Evolutionary conservation across 73 alveolate species (phyloP), one percentile per base, ranked within the genome.

Genomic region (Paramecium pentaurelia): DNA sequence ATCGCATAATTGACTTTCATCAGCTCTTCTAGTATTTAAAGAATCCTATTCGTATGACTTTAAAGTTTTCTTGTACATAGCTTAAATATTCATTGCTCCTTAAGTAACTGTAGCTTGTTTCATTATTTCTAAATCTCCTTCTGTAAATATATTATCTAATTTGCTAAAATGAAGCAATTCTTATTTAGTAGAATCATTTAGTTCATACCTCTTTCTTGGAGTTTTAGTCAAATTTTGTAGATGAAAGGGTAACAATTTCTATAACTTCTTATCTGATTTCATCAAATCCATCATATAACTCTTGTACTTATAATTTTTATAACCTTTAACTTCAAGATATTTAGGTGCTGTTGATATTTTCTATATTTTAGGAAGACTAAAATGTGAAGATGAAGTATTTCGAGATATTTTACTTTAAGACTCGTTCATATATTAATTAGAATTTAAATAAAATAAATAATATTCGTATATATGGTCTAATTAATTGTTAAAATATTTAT

Each of bases 131-230:
- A 40, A 34, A 37, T 73, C 58, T 3, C 49, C 58, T n/a, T 80
- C 91, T 42, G 91, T 80, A 80, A 80, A 80, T 11, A 80, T 80
- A 36, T 80, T 80, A 47, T 80, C 91, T 47, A 80, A 80, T 80
- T 80, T 42, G 73, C 73, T 80, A 27, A 20, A 27, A 49, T 80
- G 91, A 10, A 80, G 47, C 30, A 80, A 36, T 28, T 80, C 91
- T 27, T 32, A 12, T 49, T 47, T 40, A 80, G 91, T 80, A 18
- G 71, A 42, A 42, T 42, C 75, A 80, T 80, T 80, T 42, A 80
- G 75, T 80, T 80, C 91, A 47, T 80, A 80, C 30, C 91, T 80
- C 47, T 80, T 80, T 40, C 75, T 40, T 4, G 71, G 45, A 5
- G 91, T 47, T 28, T 47, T 40, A 2, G 91, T 40, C 14, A 49